phyloP scores from a whole-genome alignment of 2,329 filamentous ascomycete genomes.

The Aureobasidium sp. region DNA sequence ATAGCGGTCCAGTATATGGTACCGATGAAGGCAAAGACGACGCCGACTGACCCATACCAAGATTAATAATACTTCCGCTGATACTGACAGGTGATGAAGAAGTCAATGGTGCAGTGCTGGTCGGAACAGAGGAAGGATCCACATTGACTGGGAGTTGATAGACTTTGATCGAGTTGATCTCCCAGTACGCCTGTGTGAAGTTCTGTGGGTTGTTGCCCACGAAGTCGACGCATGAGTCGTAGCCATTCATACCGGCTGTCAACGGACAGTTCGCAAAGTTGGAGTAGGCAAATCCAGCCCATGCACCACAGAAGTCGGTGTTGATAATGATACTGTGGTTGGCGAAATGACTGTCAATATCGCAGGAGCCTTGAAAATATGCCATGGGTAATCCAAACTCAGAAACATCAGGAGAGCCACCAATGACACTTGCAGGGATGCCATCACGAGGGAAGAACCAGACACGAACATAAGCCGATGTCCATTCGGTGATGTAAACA shows the following conservation, averaged over 20 bases:
- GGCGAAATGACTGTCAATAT: conserved; percentile 30
- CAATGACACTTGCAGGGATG: conserved; percentile 35
- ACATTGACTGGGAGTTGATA: conserved; percentile 28
- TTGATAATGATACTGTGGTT: conserved; percentile 34
- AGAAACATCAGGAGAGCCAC: conserved; percentile 47
- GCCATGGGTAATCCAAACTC: conserved; percentile 55
- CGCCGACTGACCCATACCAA: conserved; percentile 23
- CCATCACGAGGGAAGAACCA: conserved; percentile 30
- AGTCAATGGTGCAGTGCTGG: conserved; percentile 5
- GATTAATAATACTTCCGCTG: conserved; percentile 18
- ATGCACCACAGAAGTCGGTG: conserved; percentile 34
- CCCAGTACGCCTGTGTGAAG: conserved; percentile 33
- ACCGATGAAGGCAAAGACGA: conserved; percentile 15
- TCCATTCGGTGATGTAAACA: conserved; percentile 31
- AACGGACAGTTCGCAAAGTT: conserved; percentile 24
- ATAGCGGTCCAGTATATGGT: conserved; percentile 24
- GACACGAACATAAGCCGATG: conserved; percentile 25
- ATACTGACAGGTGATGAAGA: conserved; percentile 10
- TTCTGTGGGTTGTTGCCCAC: conserved; percentile 26
- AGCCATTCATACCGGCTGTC: conserved; percentile 16
- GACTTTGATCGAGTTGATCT: conserved; percentile 33
- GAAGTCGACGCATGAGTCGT: conserved; percentile 25
- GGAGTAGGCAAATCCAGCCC: conserved; percentile 27
- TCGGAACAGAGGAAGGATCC: not conserved
- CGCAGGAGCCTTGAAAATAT: conserved; percentile 47